A percentile compares a stretch with the other conserved stretches of the same genome.
Evolutionary conservation across 2,329 filamentous ascomycete species (phyloP).

Genomic region (Mycosphaerella sp.): DNA sequence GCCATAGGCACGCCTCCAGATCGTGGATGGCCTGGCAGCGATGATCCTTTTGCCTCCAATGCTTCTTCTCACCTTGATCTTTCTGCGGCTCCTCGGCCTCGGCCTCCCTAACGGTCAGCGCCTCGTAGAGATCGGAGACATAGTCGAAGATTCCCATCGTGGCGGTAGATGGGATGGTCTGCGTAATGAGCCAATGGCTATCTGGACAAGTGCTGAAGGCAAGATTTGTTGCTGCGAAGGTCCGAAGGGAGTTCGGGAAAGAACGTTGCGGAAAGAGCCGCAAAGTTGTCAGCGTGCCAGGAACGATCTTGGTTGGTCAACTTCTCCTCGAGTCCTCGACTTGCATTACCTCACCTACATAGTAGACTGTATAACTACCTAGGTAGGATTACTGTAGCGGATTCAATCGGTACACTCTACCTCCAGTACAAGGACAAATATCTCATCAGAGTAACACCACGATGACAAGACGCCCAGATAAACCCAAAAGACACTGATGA

Average conservation of each 20-base stretch:
- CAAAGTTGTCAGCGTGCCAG: neutral
- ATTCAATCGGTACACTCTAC: too few relatives aligned
- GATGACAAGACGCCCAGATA: too few relatives aligned
- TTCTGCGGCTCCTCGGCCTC: conserved; percentile 54
- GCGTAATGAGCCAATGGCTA: conserved; percentile 21
- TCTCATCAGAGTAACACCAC: too few relatives aligned
- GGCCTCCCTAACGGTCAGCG: conserved; percentile 55
- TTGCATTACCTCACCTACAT: neutral
- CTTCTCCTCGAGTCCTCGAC: neutral
- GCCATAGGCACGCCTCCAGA: conserved; percentile 11
- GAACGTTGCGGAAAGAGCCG: neutral
- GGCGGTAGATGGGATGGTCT: conserved; percentile 22
- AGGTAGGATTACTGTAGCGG: too few relatives aligned
- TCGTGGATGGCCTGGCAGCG: neutral
- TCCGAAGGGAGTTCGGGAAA: neutral
- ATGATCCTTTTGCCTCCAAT: conserved; percentile 7
- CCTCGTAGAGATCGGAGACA: conserved; percentile 59
- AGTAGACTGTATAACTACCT: neutral
- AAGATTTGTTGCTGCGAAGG: neutral
- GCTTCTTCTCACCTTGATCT: conserved; percentile 32
- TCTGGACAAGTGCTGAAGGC: conserved; percentile 10
- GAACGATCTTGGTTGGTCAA: neutral
- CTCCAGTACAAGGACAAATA: too few relatives aligned
- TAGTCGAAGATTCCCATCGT: conserved; percentile 59
- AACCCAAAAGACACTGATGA: too few relatives aligned